A percentile compares a stretch with the other conserved stretches of the same genome.
These are phyloP conservation scores for Knoxdaviesia capensis DNA, from an alignment of 2,329 filamentous ascomycete genomes.

Conservation along the genomic window DNA sequence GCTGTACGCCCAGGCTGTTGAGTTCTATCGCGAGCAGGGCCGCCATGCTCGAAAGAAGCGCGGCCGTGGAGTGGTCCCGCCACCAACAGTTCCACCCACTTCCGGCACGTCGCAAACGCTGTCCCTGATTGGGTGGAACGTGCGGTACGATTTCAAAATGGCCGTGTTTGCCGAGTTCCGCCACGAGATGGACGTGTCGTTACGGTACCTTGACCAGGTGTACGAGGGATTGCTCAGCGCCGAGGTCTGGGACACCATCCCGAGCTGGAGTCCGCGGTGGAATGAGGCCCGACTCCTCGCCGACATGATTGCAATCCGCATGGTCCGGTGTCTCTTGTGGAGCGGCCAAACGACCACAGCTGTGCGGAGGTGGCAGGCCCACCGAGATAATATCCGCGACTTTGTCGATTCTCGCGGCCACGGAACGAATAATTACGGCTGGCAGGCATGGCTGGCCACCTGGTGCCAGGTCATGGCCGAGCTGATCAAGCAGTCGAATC, in stretches of 20 bases:
- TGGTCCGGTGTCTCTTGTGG: slow-evolving; percentile 68
- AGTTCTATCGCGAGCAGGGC: slow-evolving; percentile 89
- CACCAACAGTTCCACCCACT: slow-evolving; percentile 66
- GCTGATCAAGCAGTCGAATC: slow-evolving; percentile 20
- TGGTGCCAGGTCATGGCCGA: slow-evolving; percentile 44
- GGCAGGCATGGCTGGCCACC: slow-evolving; percentile 80
- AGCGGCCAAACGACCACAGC: slow-evolving; percentile 59
- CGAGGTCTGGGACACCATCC: slow-evolving; percentile 74
- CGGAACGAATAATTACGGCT: slow-evolving; percentile 76
- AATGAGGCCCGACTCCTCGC: slow-evolving; percentile 80
- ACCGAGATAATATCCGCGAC: slow-evolving; percentile 53
- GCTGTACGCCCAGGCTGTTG: slow-evolving; percentile 54
- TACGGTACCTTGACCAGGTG: slow-evolving; percentile 70
- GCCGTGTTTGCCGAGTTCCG: slow-evolving; percentile 82
- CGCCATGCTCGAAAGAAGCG: slow-evolving; percentile 82
- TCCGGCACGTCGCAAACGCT: slow-evolving; percentile 69
- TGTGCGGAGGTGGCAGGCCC: slow-evolving; percentile 59
- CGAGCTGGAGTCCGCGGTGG: slow-evolving; percentile 78
- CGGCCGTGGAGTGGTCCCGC: slow-evolving; percentile 55
- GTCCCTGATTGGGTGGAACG: slow-evolving; percentile 75
- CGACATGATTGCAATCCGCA: slow-evolving; percentile 62
- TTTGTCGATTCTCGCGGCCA: slow-evolving; percentile 68
- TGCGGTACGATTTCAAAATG: slow-evolving; percentile 87
- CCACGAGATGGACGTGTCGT: slow-evolving; percentile 75
- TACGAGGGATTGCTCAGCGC: slow-evolving; percentile 66